phyloP scores from a whole-genome alignment of 345 rosid species.

The Eucalyptus curtisii region DNA sequence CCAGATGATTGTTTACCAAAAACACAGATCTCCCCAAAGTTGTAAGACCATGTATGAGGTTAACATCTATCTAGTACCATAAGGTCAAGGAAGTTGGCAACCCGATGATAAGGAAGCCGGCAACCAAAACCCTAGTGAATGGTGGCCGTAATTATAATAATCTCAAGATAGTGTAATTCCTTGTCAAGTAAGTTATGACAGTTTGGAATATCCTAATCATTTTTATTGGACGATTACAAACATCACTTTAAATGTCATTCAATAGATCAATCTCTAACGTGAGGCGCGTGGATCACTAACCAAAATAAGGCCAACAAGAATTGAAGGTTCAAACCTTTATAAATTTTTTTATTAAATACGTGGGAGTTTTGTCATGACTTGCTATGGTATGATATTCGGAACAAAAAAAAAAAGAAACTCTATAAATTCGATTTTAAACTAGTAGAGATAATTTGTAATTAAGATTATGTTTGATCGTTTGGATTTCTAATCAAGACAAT shows the following conservation, averaged over 20 bases:
- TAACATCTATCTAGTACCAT: accelerated
- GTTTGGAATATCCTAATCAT: background rate
- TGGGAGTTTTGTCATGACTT: background rate
- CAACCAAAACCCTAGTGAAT: no score
- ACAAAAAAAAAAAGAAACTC: background rate
- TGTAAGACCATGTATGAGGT: no score
- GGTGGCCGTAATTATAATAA: no score
- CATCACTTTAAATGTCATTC: background rate
- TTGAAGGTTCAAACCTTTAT: background rate
- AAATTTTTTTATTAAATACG: background rate
- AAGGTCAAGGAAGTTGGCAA: no score
- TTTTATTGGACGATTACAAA: background rate
- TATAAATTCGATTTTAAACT: no score
- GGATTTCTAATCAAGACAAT: accelerated
- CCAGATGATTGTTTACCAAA: no score
- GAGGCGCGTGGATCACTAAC: accelerated
- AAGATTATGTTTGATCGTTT: no score
- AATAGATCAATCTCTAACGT: background rate
- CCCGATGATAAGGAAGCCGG: accelerated
- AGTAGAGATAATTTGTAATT: background rate
- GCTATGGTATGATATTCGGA: background rate
- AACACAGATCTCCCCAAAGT: no score
- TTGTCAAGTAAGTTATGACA: accelerated
- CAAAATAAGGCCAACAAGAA: background rate
- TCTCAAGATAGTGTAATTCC: no score